Evolutionary conservation across 306 rosid species (phyloP).

Genomic region (Myrica gale): DNA sequence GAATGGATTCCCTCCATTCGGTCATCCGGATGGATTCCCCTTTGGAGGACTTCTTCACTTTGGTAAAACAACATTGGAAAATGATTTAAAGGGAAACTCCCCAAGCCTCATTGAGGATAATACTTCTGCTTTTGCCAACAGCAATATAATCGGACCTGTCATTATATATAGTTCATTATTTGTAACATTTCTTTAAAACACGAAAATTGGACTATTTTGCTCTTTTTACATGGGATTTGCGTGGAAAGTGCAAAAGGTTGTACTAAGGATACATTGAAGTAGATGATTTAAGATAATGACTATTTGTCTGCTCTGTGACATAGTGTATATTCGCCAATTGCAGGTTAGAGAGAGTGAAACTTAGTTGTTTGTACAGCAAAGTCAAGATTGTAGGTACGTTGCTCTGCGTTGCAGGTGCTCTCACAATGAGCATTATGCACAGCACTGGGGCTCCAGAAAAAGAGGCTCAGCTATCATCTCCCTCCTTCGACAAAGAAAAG

Average conservation of each 20-base stretch:
- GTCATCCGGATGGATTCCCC: too few relatives aligned
- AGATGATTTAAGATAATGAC: too few relatives aligned
- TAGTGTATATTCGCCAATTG: neutral
- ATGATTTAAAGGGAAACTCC: neutral
- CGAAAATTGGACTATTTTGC: too few relatives aligned
- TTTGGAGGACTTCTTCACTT: neutral
- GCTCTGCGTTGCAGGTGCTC: slow-evolving; percentile 72
- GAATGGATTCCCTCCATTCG: too few relatives aligned
- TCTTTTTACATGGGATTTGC: too few relatives aligned
- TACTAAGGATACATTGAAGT: too few relatives aligned
- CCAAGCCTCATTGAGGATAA: too few relatives aligned
- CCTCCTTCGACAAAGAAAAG: slow-evolving; percentile 52
- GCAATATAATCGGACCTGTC: too few relatives aligned
- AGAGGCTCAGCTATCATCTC: slow-evolving; percentile 7
- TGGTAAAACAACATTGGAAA: neutral
- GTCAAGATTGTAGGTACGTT: slow-evolving; percentile 76
- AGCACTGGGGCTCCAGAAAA: slow-evolving; percentile 31
- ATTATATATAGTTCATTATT: too few relatives aligned
- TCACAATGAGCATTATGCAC: slow-evolving; percentile 74
- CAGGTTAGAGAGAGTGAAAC: slow-evolving; percentile 77
- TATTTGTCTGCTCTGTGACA: neutral
- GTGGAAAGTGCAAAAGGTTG: too few relatives aligned
- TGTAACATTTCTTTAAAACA: too few relatives aligned
- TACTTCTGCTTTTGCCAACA: too few relatives aligned
- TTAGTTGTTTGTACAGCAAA: slow-evolving; percentile 55